Evolutionary conservation across 805 yeast species (phyloP).

Genomic region (Komagataella ulmi): DNA sequence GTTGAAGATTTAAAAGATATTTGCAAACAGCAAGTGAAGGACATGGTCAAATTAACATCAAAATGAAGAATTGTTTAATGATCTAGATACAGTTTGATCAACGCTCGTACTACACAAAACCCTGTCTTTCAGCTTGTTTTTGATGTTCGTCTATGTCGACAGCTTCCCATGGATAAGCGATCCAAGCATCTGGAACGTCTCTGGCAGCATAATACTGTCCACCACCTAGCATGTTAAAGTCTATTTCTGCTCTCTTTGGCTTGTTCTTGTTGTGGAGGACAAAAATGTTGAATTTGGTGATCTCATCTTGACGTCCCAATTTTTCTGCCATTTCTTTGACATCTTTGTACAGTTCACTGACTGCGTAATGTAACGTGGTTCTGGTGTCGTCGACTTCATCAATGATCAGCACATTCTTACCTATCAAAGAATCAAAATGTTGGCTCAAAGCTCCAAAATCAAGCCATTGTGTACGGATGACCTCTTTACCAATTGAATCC

Average conservation of each 20-base stretch:
- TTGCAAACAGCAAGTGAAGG: conserved; percentile 74
- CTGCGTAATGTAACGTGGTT: conserved; percentile 79
- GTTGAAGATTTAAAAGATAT: conserved; percentile 81
- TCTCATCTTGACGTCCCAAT: conserved; percentile 43
- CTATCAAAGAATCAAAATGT: conserved; percentile 66
- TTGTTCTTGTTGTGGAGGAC: conserved; percentile 79
- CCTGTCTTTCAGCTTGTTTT: conserved; percentile 48
- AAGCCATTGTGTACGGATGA: conserved; percentile 81
- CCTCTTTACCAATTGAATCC: conserved; percentile 63
- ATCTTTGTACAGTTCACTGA: conserved; percentile 59
- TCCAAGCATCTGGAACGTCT: conserved; percentile 69
- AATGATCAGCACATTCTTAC: conserved; percentile 69
- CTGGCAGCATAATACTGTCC: conserved; percentile 64
- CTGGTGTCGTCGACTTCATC: conserved; percentile 91
- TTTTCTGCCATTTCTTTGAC: conserved; percentile 45
- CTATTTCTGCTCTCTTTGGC: conserved; percentile 66
- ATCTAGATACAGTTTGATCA: background rate
- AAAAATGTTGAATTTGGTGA: conserved; percentile 60
- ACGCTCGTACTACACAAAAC: conserved; percentile 12
- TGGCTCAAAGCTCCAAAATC: conserved; percentile 62
- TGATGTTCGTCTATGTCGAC: conserved; percentile 71
- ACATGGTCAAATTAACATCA: conserved; percentile 53
- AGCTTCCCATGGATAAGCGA: conserved; percentile 89
- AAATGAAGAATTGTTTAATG: conserved; percentile 6
- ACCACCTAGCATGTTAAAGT: conserved; percentile 43